Evolutionary conservation across 1,139 yeast genomes (phyloP).

Genomic region (Diutina neorugosa): DNA sequence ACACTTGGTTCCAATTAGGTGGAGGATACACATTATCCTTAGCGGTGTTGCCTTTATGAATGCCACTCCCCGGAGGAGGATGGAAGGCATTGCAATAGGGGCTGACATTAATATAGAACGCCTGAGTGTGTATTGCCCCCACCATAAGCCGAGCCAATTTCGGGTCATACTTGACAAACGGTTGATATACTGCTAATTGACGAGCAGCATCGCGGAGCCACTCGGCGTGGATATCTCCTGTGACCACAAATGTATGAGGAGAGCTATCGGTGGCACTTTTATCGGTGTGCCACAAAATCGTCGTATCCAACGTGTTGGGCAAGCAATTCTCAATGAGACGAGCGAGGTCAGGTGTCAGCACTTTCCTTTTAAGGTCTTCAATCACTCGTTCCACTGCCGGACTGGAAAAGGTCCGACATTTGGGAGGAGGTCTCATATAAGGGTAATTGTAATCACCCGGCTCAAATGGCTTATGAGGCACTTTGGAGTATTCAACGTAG

Average conservation of each 20-base stretch:
- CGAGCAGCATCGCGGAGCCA: constrained; percentile 83
- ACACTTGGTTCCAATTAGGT: constrained; percentile 62
- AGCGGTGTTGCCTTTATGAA: constrained; percentile 41
- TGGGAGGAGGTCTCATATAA: constrained; percentile 59
- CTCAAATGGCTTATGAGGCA: constrained; percentile 37
- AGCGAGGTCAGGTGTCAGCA: constrained; percentile 55
- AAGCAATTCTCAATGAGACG: constrained; percentile 70
- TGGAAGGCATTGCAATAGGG: constrained; percentile 91
- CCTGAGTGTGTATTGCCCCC: constrained; percentile 80
- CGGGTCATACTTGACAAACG: constrained; percentile 40
- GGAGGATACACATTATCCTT: constrained; percentile 56
- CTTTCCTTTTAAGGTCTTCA: constrained; percentile 33
- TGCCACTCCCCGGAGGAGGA: constrained; percentile 57
- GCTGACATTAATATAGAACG: constrained; percentile 41
- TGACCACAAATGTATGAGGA: constrained; percentile 51
- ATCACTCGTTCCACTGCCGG: constrained; percentile 53
- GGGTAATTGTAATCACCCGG: constrained; percentile 42
- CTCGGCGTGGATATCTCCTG: constrained; percentile 88
- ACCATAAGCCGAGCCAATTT: constrained; percentile 39
- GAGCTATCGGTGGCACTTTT: constrained; percentile 7
- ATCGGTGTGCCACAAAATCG: constrained; percentile 56
- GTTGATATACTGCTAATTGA: constrained; percentile 68
- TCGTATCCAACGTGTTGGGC: constrained; percentile 84
- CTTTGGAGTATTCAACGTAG: constrained; percentile 28
- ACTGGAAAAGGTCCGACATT: constrained; percentile 66